A percentile compares a stretch with the other conserved stretches of the same genome.
These are phyloP conservation scores for Acorus gramineus DNA, from an alignment of 106 monocot genomes.

Conservation along the genomic window DNA sequence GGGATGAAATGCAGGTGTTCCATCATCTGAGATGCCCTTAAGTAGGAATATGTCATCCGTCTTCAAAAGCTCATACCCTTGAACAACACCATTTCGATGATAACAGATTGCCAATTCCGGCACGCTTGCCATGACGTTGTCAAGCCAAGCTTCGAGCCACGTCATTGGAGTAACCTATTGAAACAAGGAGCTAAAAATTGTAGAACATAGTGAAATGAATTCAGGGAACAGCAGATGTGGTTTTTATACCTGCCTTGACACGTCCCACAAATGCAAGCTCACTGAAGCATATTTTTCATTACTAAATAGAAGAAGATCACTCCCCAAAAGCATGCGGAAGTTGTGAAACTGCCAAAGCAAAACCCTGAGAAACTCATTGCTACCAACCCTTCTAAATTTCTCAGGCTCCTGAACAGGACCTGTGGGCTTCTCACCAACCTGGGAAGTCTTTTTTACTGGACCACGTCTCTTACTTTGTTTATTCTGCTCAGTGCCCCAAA, in stretches of 20 bases:
- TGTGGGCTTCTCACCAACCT: conserved; percentile 63
- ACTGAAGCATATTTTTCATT: conserved; percentile 98
- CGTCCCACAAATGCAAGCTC: conserved; percentile 92
- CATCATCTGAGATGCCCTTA: conserved; percentile 94
- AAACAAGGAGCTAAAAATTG: conserved; percentile 6
- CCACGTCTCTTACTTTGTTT: conserved; percentile 26
- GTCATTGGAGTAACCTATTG: conserved; percentile 78
- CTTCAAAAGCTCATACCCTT: conserved; percentile 95
- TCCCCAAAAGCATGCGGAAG: conserved; percentile 96
- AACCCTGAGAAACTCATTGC: conserved; percentile 71
- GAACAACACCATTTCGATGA: conserved; percentile 92
- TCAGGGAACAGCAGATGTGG: background rate
- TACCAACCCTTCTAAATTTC: conserved; percentile 47
- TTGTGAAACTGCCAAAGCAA: conserved; percentile 96
- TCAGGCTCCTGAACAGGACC: conserved; percentile 68
- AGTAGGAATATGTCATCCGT: conserved; percentile 93
- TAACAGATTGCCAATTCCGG: conserved; percentile 96
- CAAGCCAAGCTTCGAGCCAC: conserved; percentile 99
- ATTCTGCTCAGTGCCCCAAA: conserved; percentile 39
- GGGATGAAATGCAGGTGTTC: conserved; percentile 94
- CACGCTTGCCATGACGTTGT: conserved; percentile 95
- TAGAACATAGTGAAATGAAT: conserved; percentile 1
- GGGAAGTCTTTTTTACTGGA: conserved; percentile 31
- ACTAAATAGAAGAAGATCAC: conserved; percentile 91
- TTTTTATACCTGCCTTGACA: conserved; percentile 56